phyloP scores from a whole-genome alignment of 2,329 filamentous ascomycete species.

The Teratosphaeriaceae sp. region DNA sequence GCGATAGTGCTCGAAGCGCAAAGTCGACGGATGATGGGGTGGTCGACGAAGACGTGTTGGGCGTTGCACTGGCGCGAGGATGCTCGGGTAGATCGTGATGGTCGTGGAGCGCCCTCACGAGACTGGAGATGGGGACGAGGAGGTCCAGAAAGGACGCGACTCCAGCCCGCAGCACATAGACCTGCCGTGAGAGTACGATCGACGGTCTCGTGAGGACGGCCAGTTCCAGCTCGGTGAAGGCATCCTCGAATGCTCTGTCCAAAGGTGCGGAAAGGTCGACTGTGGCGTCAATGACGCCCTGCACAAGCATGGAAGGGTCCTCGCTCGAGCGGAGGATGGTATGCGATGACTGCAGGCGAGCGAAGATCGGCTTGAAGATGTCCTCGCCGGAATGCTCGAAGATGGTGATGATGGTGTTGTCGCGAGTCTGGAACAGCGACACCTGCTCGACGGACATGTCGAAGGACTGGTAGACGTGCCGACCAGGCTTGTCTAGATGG shows the following conservation, averaged over 20 bases:
- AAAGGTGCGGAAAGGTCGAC: slow-evolving; percentile 86
- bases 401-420: slow-evolving; percentile 87
- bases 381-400: slow-evolving; percentile 84
- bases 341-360: slow-evolving; percentile 64
- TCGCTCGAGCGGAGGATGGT: slow-evolving; percentile 79
- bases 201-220: slow-evolving; percentile 75
- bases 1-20: slow-evolving; percentile 48
- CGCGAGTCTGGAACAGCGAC: slow-evolving; percentile 75
- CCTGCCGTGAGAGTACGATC: slow-evolving; percentile 66
- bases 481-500: slow-evolving; percentile 1
- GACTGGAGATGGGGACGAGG: slow-evolving; percentile 70
- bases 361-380: slow-evolving; percentile 73
- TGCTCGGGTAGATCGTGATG: slow-evolving; percentile 53
- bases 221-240: slow-evolving; percentile 78
- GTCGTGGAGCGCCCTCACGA: slow-evolving; percentile 79
- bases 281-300: slow-evolving; percentile 85
- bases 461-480: slow-evolving; percentile 8
- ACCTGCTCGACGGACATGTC: slow-evolving; percentile 76
- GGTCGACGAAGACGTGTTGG: neutral
- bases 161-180: slow-evolving; percentile 66
- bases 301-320: slow-evolving; percentile 80
- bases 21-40: neutral
- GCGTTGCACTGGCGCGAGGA: neutral
- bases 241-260: slow-evolving; percentile 75
- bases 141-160: slow-evolving; percentile 75